phyloP scores from a whole-genome alignment of 2,329 filamentous ascomycete genomes.

The Elsinoe batatas region DNA sequence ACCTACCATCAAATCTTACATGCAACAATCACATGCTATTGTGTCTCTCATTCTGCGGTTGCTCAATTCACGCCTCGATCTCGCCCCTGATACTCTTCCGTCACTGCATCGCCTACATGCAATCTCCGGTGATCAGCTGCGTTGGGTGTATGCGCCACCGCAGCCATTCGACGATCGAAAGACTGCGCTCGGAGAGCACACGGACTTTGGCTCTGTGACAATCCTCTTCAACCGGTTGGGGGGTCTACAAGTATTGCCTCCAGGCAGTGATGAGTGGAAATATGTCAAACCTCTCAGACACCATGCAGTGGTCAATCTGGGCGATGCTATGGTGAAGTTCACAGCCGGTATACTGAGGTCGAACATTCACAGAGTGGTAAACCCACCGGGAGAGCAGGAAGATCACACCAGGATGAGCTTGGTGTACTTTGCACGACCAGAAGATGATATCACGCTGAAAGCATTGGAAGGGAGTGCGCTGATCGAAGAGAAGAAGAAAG shows the following conservation, averaged over 20 bases:
- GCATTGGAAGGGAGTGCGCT: constrained; percentile 26
- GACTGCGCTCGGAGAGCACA: constrained; percentile 43
- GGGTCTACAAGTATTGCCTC: constrained; percentile 44
- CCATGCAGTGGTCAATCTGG: constrained; percentile 40
- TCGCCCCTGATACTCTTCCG: constrained; percentile 34
- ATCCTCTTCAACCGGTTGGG: constrained; percentile 48
- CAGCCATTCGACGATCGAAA: constrained; percentile 34
- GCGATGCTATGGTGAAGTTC: constrained; percentile 40
- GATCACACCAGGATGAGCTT: constrained; percentile 17
- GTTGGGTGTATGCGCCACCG: constrained; percentile 42
- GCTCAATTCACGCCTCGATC: constrained; percentile 36
- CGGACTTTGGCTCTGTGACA: constrained; percentile 48
- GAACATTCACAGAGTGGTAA: constrained; percentile 22
- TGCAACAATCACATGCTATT: constrained; percentile 35
- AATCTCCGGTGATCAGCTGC: constrained; percentile 44
- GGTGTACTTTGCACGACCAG: constrained; percentile 17
- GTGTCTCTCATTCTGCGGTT: constrained; percentile 36
- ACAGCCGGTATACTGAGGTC: constrained; percentile 29
- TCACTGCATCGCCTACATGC: constrained; percentile 37
- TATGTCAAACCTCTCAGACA: constrained; percentile 44
- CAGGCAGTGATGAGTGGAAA: constrained; percentile 34
- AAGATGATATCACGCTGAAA: constrained; percentile 17
- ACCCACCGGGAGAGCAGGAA: constrained; percentile 17
- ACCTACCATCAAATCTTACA: constrained; percentile 34
- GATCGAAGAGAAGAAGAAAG: constrained; percentile 20